Evolutionary conservation across 495 filamentous ascomycete genomes (phyloP).

Genomic region (Tuber brumale): DNA sequence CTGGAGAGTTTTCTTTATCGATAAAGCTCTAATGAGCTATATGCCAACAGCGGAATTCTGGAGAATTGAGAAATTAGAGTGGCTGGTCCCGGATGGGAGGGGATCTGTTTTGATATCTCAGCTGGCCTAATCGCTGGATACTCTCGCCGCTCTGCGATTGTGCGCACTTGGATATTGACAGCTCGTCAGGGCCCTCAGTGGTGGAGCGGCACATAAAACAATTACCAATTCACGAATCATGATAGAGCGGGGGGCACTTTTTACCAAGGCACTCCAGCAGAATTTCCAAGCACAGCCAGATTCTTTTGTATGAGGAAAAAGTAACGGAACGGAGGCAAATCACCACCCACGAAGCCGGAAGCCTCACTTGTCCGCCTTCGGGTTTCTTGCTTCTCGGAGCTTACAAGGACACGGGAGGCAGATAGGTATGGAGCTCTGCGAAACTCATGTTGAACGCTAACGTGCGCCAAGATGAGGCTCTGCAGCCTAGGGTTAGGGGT

Average conservation of each 20-base stretch:
- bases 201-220: not conserved
- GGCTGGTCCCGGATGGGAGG: not conserved
- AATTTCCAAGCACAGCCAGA: not conserved
- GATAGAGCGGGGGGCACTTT: not conserved
- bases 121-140: not conserved
- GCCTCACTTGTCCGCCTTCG: not conserved
- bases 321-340: not conserved
- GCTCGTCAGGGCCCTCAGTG: not conserved
- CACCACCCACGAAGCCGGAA: not conserved
- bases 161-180: slow-evolving; percentile 1
- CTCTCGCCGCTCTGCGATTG: not conserved
- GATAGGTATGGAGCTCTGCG: not conserved
- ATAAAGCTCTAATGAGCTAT: not conserved
- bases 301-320: not conserved
- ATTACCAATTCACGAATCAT: not conserved
- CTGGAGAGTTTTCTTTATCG: not conserved
- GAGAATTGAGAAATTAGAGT: not conserved
- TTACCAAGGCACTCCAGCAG: not conserved
- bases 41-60: not conserved
- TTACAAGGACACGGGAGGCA: not conserved
- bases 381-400: not conserved
- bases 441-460: not conserved
- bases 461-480: not conserved
- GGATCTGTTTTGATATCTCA: not conserved
- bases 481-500: not conserved